Evolutionary conservation across 108 stramenopile genomes (phyloP), one percentile per base, ranked within the genome.

Genomic region (Cyclostephanos invisitatus): DNA sequence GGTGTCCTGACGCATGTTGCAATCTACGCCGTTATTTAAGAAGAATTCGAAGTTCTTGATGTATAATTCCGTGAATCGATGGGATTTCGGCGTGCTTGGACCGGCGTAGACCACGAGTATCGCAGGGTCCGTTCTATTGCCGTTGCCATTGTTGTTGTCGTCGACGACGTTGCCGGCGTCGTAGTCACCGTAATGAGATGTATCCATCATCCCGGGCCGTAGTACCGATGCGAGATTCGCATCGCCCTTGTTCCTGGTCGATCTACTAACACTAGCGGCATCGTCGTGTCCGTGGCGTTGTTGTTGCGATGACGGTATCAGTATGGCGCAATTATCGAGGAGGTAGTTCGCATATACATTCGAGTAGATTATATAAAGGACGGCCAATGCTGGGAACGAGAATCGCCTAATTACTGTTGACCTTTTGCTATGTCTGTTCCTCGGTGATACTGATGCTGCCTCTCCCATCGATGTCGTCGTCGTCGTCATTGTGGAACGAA

Each of bases 61-160:
- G 61, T 62, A 62, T 17, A 62, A 54, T 54, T 25, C 22, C 25
- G 21, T 24, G 15, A n/a, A 15, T 28, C 44, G 28, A 55, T 35
- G 17, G 66, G 54, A 36, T n/a, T 38, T 17, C 12, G 44, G 44
- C 24, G 53, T 27, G 25, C 25, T 66, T 0, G 73, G 73, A 42
- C 73, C 73, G 37, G 73, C 32, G 24, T 67, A 74, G 0, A 66
- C 51, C 0, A 74, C 73, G 20, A 74, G 53, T 3, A 53, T 18
- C 14, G 20, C 0, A 53, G 51, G 20, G 14, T 1, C 22, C 22
- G 6, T 18, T 0, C 0, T 7, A 24, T 53, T 18, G 2, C 7
- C 7, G 51, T 7, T 15, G n/a, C 51, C 51, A 53, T 18, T 7
- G 51, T 18, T 14, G 20, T 53, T 5, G 51, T 1, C 20, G 51